Percentiles rank a stretch among this genome's conserved stretches.
Conservation (phyloP, 176 grass and related monocot genomes). For the Secale cereale region DNA sequence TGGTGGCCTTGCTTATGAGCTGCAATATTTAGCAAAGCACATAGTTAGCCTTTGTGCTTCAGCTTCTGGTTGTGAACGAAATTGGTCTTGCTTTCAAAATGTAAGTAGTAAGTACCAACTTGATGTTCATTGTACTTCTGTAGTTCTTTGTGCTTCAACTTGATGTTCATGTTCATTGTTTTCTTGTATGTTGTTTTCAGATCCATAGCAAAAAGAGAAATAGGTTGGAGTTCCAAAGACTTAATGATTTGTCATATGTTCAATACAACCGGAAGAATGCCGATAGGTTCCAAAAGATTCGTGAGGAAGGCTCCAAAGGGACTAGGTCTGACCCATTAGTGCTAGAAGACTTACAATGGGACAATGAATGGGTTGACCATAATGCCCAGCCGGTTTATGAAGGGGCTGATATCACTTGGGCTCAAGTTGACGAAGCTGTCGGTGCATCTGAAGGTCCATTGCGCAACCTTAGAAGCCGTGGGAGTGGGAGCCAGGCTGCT, state of each 20-base stretch:
- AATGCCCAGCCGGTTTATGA: background rate
- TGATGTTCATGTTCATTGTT: background rate
- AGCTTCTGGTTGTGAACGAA: background rate
- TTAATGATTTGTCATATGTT: background rate
- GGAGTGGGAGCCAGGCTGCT: background rate
- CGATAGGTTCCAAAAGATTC: background rate
- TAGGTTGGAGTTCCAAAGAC: background rate
- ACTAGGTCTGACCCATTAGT: background rate
- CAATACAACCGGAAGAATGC: background rate
- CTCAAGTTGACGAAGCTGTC: background rate
- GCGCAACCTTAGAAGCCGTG: background rate
- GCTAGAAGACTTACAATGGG: background rate
- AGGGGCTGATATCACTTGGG: background rate
- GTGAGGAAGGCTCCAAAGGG: background rate
- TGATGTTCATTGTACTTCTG: background rate
- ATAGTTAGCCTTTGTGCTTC: background rate
- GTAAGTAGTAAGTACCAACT: background rate
- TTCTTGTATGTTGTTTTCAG: background rate
- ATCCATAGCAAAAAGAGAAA: background rate
- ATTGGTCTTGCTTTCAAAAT: background rate
- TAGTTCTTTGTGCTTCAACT: no score
- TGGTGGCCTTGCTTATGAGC: background rate
- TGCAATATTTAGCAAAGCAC: background rate
- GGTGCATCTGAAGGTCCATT: background rate
- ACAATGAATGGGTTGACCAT: background rate